phyloP scores from a whole-genome alignment of 371 early-diverging fungal species.

The Actinomortierella wolfii region DNA sequence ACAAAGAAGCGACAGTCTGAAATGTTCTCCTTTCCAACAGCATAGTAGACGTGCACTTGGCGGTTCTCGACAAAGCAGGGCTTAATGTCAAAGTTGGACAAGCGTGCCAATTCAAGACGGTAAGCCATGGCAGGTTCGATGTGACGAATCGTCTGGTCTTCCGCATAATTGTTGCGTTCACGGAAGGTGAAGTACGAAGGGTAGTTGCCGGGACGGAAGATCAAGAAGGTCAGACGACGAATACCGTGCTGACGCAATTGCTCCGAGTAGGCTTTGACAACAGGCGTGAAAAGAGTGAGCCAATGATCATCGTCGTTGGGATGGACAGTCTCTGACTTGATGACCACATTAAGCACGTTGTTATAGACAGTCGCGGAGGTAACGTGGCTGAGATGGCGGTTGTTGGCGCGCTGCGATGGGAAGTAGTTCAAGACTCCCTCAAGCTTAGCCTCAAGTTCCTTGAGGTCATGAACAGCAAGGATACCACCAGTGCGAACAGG shows the following conservation, averaged over 20 bases:
- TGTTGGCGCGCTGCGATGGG: slow-evolving; percentile 35
- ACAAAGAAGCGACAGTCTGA: slow-evolving; percentile 96
- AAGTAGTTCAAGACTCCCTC: slow-evolving; percentile 62
- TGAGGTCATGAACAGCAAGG: slow-evolving; percentile 61
- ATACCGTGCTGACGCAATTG: slow-evolving; percentile 77
- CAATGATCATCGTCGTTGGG: slow-evolving; percentile 66
- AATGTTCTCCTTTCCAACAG: slow-evolving; percentile 91
- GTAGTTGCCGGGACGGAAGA: slow-evolving; percentile 80
- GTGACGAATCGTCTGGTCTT: slow-evolving; percentile 95
- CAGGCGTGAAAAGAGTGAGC: slow-evolving; percentile 61
- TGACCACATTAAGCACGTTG: slow-evolving; percentile 67
- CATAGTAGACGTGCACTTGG: slow-evolving; percentile 95
- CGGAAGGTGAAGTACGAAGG: slow-evolving; percentile 97
- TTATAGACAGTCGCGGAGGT: slow-evolving; percentile 30
- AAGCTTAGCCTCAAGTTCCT: slow-evolving; percentile 56
- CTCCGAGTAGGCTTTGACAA: slow-evolving; percentile 58
- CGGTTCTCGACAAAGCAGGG: slow-evolving; percentile 93
- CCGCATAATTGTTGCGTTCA: slow-evolving; percentile 81
- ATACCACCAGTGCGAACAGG: slow-evolving; percentile 75
- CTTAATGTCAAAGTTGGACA: slow-evolving; percentile 94
- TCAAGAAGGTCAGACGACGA: slow-evolving; percentile 90
- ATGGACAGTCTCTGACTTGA: slow-evolving; percentile 80
- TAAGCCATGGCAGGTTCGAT: slow-evolving; percentile 98
- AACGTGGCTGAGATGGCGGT: slow-evolving; percentile 21
- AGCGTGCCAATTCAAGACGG: slow-evolving; percentile 91